Conservation (phyloP, 371 early-diverging fungal species). For the Lichtheimia ramosa region DNA sequence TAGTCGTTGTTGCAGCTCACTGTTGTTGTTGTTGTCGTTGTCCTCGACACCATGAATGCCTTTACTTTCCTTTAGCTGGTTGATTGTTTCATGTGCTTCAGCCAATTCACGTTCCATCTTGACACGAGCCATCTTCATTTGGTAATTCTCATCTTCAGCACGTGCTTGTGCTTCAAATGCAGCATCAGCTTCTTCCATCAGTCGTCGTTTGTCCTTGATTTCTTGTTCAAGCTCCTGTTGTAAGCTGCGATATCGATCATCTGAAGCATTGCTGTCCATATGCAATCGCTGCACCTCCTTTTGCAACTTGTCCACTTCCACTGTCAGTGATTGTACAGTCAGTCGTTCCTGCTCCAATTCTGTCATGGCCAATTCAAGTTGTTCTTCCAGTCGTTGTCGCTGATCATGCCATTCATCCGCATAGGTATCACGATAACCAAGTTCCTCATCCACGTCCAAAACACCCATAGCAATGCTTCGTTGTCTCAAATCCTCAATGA, state of each 20-base stretch:
- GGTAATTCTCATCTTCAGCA: constrained; percentile 40
- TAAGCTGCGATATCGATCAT: constrained; percentile 21
- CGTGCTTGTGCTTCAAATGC: constrained; percentile 41
- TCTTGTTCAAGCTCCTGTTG: constrained; percentile 36
- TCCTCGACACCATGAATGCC: neutral
- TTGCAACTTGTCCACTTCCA: constrained; percentile 19
- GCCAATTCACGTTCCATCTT: constrained; percentile 23
- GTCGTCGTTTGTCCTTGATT: constrained; percentile 33
- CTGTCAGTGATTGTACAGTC: constrained; percentile 13
- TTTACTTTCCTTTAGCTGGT: neutral
- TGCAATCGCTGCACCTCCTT: constrained; percentile 23
- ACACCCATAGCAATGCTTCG: constrained; percentile 9
- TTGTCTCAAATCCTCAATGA: constrained; percentile 29
- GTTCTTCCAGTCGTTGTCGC: constrained; percentile 40
- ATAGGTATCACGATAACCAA: constrained; percentile 11
- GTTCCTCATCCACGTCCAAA: constrained; percentile 18
- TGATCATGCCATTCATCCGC: constrained; percentile 27
- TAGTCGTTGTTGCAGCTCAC: neutral
- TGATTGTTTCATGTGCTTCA: constrained; percentile 8
- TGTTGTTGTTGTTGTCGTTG: neutral
- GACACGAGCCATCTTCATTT: constrained; percentile 31
- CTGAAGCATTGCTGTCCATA: constrained; percentile 9
- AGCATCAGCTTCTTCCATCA: constrained; percentile 44
- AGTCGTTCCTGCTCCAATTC: constrained; percentile 33
- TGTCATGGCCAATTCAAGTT: constrained; percentile 32